Evolutionary conservation across 305 asterid genomes (phyloP).

Genomic region (Fraxinus floribunda): DNA sequence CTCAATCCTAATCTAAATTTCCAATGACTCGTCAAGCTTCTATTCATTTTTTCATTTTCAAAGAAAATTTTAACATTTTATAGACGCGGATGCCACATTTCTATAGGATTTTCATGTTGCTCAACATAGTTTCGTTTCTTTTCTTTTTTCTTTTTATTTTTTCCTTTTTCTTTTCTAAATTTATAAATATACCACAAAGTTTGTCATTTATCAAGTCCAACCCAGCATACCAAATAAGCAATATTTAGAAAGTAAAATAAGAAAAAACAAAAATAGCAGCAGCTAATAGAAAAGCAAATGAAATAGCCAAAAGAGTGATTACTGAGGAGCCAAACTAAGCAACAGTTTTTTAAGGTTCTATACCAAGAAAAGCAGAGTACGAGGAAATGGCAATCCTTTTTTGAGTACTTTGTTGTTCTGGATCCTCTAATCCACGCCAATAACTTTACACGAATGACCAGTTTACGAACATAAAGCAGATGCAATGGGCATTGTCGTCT

Average conservation of each 20-base stretch:
- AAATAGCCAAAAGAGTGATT: neutral
- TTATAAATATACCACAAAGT: neutral
- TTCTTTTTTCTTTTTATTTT: no score
- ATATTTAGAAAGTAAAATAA: neutral
- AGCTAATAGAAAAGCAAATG: neutral
- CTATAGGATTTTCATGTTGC: neutral
- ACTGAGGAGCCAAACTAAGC: neutral
- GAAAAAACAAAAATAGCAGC: neutral
- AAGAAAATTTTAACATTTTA: neutral
- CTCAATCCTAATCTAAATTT: neutral
- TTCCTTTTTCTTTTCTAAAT: neutral
- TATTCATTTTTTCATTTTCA: neutral
- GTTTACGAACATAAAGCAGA: slow-evolving; percentile 85
- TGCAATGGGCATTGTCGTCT: slow-evolving; percentile 73
- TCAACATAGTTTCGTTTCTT: neutral
- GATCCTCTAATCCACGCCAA: slow-evolving; percentile 7
- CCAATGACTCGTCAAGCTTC: neutral
- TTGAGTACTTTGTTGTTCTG: neutral
- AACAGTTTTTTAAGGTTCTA: neutral
- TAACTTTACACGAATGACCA: slow-evolving; percentile 75
- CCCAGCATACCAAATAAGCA: neutral
- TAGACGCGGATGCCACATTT: neutral
- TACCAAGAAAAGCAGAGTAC: neutral
- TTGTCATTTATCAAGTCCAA: neutral
- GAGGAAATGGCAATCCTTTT: neutral